Evolutionary conservation across 352 stramenopile genomes (phyloP).

Genomic region (Globisporangium nagaii): DNA sequence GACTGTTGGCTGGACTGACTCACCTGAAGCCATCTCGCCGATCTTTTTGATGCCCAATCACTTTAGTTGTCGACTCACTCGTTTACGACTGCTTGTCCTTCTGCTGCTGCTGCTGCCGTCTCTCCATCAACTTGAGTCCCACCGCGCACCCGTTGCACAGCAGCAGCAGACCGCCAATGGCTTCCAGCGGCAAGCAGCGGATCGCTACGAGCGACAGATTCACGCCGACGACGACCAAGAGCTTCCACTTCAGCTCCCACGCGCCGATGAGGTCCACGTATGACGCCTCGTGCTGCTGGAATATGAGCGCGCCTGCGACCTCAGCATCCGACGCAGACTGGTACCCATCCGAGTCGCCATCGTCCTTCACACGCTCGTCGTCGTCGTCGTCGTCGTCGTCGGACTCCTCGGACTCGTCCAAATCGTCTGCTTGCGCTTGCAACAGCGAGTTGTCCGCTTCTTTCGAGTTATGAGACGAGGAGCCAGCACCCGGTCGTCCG

Average conservation of each 20-base stretch:
- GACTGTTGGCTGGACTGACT: too few relatives aligned
- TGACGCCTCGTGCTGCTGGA: background rate
- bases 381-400: slow-evolving; percentile 40
- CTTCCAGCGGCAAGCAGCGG: background rate
- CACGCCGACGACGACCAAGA: background rate
- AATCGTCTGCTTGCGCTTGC: background rate
- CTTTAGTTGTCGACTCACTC: background rate
- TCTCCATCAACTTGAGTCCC: background rate
- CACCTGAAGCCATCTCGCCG: background rate
- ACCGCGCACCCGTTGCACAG: background rate
- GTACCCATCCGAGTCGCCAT: slow-evolving; percentile 21
- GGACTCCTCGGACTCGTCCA: slow-evolving; percentile 21
- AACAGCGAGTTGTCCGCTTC: background rate
- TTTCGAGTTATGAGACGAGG: slow-evolving; percentile 3
- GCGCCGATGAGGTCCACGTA: background rate
- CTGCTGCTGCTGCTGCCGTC: background rate
- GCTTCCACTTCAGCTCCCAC: slow-evolving; percentile 8
- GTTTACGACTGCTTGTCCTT: slow-evolving; percentile 7
- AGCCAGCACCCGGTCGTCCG: background rate
- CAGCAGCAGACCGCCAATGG: slow-evolving; percentile 1
- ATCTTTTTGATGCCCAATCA: background rate
- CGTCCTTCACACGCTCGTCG: slow-evolving; percentile 21
- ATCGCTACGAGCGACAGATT: slow-evolving; percentile 2
- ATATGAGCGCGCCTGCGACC: background rate
- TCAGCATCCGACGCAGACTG: background rate